phyloP scores from a whole-genome alignment of 2,329 filamentous ascomycete species.

The Penicillium nordicum region DNA sequence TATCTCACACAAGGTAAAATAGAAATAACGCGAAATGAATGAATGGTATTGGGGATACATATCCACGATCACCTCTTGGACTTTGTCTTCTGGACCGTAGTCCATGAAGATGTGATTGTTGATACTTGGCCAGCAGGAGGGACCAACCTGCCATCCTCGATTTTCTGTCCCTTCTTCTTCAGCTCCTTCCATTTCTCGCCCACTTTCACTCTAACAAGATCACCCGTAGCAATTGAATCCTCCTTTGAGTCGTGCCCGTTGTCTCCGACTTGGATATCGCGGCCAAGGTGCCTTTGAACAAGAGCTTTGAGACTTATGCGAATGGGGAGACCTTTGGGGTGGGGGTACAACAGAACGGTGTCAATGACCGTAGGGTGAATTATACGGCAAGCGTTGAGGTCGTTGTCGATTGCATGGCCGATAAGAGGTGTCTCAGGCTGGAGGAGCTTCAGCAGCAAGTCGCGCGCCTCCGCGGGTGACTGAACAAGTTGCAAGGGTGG shows the following conservation, averaged over 20 bases:
- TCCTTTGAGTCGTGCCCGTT: conserved; percentile 87
- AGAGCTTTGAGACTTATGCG: conserved; percentile 75
- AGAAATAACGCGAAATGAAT: not conserved
- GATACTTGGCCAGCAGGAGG: conserved; percentile 24
- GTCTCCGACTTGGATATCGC: conserved; percentile 71
- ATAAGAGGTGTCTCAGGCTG: conserved; percentile 77
- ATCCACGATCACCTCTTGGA: not conserved
- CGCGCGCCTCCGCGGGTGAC: conserved; percentile 70
- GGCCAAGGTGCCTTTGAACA: conserved; percentile 64
- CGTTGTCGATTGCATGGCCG: conserved; percentile 92
- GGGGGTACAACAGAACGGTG: conserved; percentile 79
- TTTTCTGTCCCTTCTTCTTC: conserved; percentile 64
- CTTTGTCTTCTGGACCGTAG: not conserved
- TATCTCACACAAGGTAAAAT: not conserved
- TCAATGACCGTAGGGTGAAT: conserved; percentile 84
- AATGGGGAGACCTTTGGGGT: conserved; percentile 67
- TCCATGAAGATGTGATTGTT: not conserved
- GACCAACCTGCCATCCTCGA: conserved; percentile 50
- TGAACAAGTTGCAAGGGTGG: conserved; percentile 67
- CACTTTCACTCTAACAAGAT: conserved; percentile 72
- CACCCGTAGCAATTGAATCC: conserved; percentile 83
- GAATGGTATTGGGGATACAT: not conserved
- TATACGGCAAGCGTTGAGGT: conserved; percentile 79
- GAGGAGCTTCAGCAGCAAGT: conserved; percentile 72
- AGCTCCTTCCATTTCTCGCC: conserved; percentile 66